Evolutionary conservation across 1,284 basidiomycete genomes (phyloP).

Genomic region (Moesziomyces parantarcticus): DNA sequence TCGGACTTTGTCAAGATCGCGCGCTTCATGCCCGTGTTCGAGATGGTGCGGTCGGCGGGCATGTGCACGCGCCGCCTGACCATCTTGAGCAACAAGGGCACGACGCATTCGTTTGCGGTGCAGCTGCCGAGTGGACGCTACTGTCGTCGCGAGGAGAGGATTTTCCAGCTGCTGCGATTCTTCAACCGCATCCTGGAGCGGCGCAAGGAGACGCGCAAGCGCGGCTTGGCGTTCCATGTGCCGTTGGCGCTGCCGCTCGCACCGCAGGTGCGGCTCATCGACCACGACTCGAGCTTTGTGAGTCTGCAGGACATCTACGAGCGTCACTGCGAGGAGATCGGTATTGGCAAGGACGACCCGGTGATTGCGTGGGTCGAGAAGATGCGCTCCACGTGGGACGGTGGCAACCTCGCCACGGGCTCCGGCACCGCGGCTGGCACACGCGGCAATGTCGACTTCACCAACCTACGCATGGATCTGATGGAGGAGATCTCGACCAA

Average conservation of each 20-base stretch:
- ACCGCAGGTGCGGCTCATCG: conserved; percentile 84
- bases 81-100: conserved; percentile 91
- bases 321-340: conserved; percentile 80
- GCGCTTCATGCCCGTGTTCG: conserved; percentile 90
- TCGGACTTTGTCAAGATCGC: conserved; percentile 91
- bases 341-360: conserved; percentile 88
- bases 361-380: conserved; percentile 67
- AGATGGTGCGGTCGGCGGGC: conserved; percentile 84
- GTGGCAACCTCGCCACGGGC: conserved; percentile 4
- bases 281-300: conserved; percentile 90
- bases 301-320: conserved; percentile 95
- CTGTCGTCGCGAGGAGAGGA: conserved; percentile 90
- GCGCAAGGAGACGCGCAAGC: conserved; percentile 91
- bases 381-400: conserved; percentile 63
- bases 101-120: conserved; percentile 86
- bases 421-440: conserved; percentile 2
- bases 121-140: conserved; percentile 89
- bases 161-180: conserved; percentile 89
- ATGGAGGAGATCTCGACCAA: conserved; percentile 90
- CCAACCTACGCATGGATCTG: conserved; percentile 84
- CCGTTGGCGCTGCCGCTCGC: conserved; percentile 88
- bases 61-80: conserved; percentile 90
- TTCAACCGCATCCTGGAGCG: conserved; percentile 76
- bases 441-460: conserved; percentile 72
- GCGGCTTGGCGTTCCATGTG: conserved; percentile 90